Conservation (phyloP, 805 yeast genomes). For the Cyberlindnera mrakii region DNA sequence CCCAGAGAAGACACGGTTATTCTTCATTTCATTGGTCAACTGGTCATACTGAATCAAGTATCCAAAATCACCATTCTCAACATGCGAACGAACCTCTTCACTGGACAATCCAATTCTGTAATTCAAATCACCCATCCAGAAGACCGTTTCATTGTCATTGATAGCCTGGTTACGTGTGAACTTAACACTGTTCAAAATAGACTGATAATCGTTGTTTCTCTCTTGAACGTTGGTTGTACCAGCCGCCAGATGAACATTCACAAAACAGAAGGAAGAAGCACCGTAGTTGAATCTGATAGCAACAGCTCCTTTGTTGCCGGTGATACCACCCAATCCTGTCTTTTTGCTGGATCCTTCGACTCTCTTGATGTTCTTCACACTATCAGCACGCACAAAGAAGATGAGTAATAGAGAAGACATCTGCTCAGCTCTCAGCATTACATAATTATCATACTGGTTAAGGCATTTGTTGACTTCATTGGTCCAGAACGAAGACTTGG, state of each 20-base stretch:
- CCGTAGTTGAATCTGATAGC: constrained; percentile 86
- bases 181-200: constrained; percentile 67
- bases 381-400: constrained; percentile 51
- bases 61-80: constrained; percentile 39
- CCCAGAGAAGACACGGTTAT: constrained; percentile 62
- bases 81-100: constrained; percentile 61
- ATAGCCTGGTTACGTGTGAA: constrained; percentile 75
- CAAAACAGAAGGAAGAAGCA: constrained; percentile 70
- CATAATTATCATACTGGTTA: constrained; percentile 49
- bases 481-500: constrained; percentile 78
- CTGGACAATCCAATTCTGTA: constrained; percentile 69
- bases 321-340: constrained; percentile 94
- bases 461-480: constrained; percentile 54
- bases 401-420: constrained; percentile 64
- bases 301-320: constrained; percentile 96
- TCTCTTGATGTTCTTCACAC: constrained; percentile 52
- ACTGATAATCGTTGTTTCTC: constrained; percentile 76
- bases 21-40: constrained; percentile 63
- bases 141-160: constrained; percentile 75
- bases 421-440: constrained; percentile 68
- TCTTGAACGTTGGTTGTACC: constrained; percentile 79
- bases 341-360: constrained; percentile 94
- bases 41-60: constrained; percentile 71
- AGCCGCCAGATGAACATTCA: constrained; percentile 92
- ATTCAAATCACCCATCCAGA: constrained; percentile 96